Conservation (phyloP, 805 yeast species). For the Candida yuanshanica region DNA sequence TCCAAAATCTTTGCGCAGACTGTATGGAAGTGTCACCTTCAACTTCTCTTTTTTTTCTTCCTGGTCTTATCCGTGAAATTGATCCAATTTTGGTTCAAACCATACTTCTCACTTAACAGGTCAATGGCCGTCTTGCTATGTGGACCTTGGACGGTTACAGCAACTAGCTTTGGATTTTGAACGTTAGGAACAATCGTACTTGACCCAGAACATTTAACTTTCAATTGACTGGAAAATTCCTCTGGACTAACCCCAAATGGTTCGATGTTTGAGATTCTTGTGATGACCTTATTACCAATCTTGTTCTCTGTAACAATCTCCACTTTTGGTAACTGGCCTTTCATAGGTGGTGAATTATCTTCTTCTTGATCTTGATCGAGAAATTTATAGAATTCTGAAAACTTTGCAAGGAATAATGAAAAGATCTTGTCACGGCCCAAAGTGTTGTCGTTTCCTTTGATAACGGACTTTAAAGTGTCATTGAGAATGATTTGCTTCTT, state of each 20-base stretch:
- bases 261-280: conserved; percentile 67
- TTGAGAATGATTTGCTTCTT: conserved; percentile 54
- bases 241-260: conserved; percentile 59
- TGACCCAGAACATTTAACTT: conserved; percentile 84
- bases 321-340: conserved; percentile 66
- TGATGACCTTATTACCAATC: conserved; percentile 76
- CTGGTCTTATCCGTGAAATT: conserved; percentile 58
- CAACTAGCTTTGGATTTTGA: conserved; percentile 49
- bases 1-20: conserved; percentile 1
- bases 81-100: conserved; percentile 63
- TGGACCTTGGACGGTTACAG: conserved; percentile 88
- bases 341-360: conserved; percentile 35
- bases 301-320: conserved; percentile 65
- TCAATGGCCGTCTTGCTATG: conserved; percentile 63
- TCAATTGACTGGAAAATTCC: conserved; percentile 59
- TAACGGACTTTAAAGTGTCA: conserved; percentile 41
- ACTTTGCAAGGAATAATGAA: conserved; percentile 39
- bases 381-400: conserved; percentile 46
- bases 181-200: conserved; percentile 62
- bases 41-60: conserved; percentile 39
- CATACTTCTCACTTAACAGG: conserved; percentile 48
- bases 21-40: neutral
- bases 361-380: conserved; percentile 26
- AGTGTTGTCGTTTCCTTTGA: conserved; percentile 25
- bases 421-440: conserved; percentile 31